A percentile compares a stretch with the other conserved stretches of the same genome.
These are phyloP conservation scores for Pyrenula aspistea DNA, from an alignment of 495 filamentous ascomycete genomes.

Conservation along the genomic window DNA sequence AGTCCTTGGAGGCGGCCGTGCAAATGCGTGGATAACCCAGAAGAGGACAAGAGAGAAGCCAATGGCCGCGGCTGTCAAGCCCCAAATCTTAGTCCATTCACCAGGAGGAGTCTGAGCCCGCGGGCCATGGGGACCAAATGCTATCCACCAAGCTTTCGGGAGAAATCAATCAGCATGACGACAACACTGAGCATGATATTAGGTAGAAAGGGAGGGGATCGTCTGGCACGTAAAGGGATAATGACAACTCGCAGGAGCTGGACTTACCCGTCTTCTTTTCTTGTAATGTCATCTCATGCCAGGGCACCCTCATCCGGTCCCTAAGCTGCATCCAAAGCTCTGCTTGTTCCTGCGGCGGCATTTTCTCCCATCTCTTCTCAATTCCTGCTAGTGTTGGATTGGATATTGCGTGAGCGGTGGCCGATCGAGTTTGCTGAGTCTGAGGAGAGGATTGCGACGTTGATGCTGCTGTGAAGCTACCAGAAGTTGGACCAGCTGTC, in stretches of 20 bases:
- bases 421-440: conserved; percentile 43
- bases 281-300: conserved; percentile 83
- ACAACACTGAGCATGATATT: no score
- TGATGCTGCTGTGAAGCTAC: background rate
- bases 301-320: conserved; percentile 96
- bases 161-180: conserved; percentile 6
- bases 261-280: conserved; percentile 98
- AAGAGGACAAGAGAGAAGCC: conserved; percentile 52
- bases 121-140: conserved; percentile 91
- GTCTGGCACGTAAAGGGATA: no score
- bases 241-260: no score
- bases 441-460: background rate
- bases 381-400: conserved; percentile 96
- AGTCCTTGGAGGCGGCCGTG: conserved; percentile 60
- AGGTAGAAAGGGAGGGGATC: no score
- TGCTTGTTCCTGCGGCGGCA: conserved; percentile 97
- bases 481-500: background rate
- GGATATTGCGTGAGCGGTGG: conserved; percentile 78
- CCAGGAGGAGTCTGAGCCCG: conserved; percentile 70
- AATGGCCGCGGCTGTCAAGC: conserved; percentile 55
- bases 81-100: conserved; percentile 61
- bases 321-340: conserved; percentile 96
- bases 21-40: conserved; percentile 47
- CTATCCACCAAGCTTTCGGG: conserved; percentile 86
- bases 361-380: conserved; percentile 96